Conservation (phyloP, 2,329 filamentous ascomycete species). For the Fusarium luffae region DNA sequence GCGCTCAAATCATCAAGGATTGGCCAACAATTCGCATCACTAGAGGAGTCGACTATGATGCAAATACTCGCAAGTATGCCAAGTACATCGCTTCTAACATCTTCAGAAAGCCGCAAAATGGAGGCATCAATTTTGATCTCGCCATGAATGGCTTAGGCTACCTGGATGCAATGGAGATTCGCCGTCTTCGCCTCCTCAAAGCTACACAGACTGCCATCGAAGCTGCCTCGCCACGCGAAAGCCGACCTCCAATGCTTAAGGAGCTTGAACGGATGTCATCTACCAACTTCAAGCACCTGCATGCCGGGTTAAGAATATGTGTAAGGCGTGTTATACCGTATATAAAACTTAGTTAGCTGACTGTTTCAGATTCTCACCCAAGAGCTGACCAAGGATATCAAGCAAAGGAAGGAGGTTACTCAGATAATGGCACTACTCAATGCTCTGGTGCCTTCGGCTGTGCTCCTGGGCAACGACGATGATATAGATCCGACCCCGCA, state of each 20-base stretch:
- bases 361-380: slow-evolving; percentile 46
- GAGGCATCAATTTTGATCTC: slow-evolving; percentile 43
- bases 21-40: slow-evolving; percentile 34
- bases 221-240: slow-evolving; percentile 11
- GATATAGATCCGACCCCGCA: slow-evolving; percentile 46
- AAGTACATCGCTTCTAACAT: slow-evolving; percentile 39
- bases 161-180: slow-evolving; percentile 50
- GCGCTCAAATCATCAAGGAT: slow-evolving; percentile 29
- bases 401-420: slow-evolving; percentile 20
- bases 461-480: slow-evolving; percentile 36
- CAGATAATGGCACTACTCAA: slow-evolving; percentile 52
- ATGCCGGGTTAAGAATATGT: slow-evolving; percentile 50
- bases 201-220: slow-evolving; percentile 37
- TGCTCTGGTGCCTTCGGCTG: slow-evolving; percentile 49
- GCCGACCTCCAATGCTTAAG: slow-evolving; percentile 40
- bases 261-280: slow-evolving; percentile 47
- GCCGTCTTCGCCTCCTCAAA: slow-evolving; percentile 46
- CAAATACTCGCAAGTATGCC: slow-evolving; percentile 47
- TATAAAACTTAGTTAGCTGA: neutral
- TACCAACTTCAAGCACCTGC: slow-evolving; percentile 46
- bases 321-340: slow-evolving; percentile 40
- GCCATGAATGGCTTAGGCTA: slow-evolving; percentile 49
- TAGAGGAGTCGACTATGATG: slow-evolving; percentile 31
- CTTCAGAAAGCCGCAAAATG: slow-evolving; percentile 45
- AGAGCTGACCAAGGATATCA: slow-evolving; percentile 27